Conservation (phyloP, 768 basidiomycete species). For the Pulveroboletus frians region DNA sequence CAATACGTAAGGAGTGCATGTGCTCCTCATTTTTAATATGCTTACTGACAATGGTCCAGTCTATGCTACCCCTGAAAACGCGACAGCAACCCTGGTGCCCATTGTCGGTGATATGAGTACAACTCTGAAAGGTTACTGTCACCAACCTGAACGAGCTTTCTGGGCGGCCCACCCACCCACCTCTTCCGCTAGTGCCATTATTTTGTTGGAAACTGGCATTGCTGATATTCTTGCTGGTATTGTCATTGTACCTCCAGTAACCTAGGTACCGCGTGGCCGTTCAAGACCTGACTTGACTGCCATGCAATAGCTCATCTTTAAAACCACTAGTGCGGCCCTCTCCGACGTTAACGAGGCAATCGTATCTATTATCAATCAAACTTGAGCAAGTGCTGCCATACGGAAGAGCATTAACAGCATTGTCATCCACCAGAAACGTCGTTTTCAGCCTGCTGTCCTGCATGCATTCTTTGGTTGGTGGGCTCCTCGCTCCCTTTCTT, state of each 20-base stretch:
- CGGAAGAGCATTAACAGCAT: not conserved
- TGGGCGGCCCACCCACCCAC: not conserved
- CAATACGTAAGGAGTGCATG: conserved; percentile 4
- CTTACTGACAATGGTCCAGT: conserved; percentile 1
- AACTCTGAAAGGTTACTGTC: conserved; percentile 5
- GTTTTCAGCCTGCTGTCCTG: conserved; percentile 4
- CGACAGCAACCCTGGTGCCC: conserved; percentile 4
- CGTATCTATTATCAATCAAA: not conserved
- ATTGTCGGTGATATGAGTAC: conserved; percentile 7
- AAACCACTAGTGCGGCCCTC: conserved; percentile 1
- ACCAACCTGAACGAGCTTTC: conserved; percentile 1
- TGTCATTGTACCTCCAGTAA: not conserved
- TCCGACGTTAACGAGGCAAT: conserved; percentile 5
- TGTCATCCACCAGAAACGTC: not conserved
- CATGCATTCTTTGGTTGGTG: conserved; percentile 3
- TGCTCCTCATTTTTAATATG: not conserved
- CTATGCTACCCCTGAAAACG: conserved; percentile 9
- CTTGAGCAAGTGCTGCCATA: conserved; percentile 3
- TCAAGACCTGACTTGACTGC: not conserved
- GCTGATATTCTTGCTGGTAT: conserved; percentile 1
- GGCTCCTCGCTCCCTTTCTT: conserved; percentile 4
- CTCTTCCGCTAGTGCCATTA: conserved; percentile 2
- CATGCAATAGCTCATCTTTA: conserved; percentile 10
- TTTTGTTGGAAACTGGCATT: conserved; percentile 1
- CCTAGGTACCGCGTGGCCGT: not conserved